phyloP scores from a whole-genome alignment of 352 stramenopile genomes.

The Plasmopara viticola region DNA sequence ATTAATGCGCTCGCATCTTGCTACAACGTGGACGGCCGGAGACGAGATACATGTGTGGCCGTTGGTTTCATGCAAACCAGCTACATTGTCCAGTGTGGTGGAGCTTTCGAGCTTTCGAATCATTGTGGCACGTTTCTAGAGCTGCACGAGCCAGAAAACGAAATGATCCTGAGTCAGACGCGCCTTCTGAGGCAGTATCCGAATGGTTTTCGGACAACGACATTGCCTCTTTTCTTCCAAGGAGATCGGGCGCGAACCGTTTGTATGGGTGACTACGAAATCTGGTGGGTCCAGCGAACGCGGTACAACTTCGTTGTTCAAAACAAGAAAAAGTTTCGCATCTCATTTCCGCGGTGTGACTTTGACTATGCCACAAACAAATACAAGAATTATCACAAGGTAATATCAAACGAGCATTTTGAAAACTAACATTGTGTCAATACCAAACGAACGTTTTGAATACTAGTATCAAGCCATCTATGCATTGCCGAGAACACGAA shows the following conservation, averaged over 20 bases:
- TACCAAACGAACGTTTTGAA: too few species aligned
- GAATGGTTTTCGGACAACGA: slow-evolving; percentile 70
- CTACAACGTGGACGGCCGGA: slow-evolving; percentile 51
- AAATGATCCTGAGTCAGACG: slow-evolving; percentile 70
- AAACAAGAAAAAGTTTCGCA: slow-evolving; percentile 67
- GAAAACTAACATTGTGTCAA: too few species aligned
- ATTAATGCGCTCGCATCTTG: slow-evolving; percentile 61
- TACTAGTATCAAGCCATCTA: neutral
- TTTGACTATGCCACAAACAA: slow-evolving; percentile 76
- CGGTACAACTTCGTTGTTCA: slow-evolving; percentile 78
- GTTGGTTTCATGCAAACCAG: slow-evolving; percentile 78
- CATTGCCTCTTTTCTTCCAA: slow-evolving; percentile 59
- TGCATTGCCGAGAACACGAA: slow-evolving; percentile 1
- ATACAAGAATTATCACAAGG: slow-evolving; percentile 66
- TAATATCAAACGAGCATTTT: slow-evolving; percentile 1
- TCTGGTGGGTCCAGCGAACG: slow-evolving; percentile 85
- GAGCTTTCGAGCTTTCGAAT: slow-evolving; percentile 57
- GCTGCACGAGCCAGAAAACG: slow-evolving; percentile 56
- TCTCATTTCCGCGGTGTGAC: slow-evolving; percentile 60
- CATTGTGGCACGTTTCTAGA: slow-evolving; percentile 85
- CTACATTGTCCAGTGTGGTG: slow-evolving; percentile 71
- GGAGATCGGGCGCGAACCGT: slow-evolving; percentile 57
- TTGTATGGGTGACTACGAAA: slow-evolving; percentile 69
- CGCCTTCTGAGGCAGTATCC: slow-evolving; percentile 62
- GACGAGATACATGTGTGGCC: slow-evolving; percentile 53